These are phyloP conservation scores for Hypoxylon sp. DNA, from an alignment of 2,329 filamentous ascomycete species.

Conservation along the genomic window DNA sequence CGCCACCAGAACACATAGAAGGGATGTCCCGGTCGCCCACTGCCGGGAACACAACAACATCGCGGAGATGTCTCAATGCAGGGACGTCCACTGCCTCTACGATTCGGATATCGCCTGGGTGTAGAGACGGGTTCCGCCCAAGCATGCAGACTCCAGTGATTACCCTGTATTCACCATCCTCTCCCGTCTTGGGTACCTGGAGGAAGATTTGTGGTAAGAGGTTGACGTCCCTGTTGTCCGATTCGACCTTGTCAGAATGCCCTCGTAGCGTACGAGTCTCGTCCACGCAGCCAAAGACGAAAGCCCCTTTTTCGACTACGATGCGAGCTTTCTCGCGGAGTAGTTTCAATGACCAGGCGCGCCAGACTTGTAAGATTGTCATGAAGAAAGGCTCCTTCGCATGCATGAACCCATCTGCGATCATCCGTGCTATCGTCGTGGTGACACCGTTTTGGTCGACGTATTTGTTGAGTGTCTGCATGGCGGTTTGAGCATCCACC, in stretches of 20 bases:
- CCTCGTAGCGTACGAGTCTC: conserved; percentile 84
- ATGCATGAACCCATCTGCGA: conserved; percentile 84
- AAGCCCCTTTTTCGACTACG: conserved; percentile 84
- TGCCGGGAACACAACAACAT: conserved; percentile 90
- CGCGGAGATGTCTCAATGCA: conserved; percentile 80
- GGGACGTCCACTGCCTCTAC: conserved; percentile 85
- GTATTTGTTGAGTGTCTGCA: conserved; percentile 78
- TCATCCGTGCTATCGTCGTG: conserved; percentile 79
- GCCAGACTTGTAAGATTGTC: conserved; percentile 86
- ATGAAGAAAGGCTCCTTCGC: conserved; percentile 83
- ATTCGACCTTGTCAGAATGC: conserved; percentile 68
- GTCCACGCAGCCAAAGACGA: conserved; percentile 89
- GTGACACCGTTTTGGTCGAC: conserved; percentile 90
- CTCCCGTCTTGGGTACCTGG: conserved; percentile 76
- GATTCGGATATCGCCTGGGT: conserved; percentile 91
- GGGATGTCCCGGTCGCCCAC: conserved; percentile 87
- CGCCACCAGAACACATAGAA: conserved; percentile 96
- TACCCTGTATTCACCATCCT: conserved; percentile 70
- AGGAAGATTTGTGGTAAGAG: conserved; percentile 88
- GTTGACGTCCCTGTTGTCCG: conserved; percentile 58
- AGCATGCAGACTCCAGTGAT: conserved; percentile 85
- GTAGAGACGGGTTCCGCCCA: conserved; percentile 92
- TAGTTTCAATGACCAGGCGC: conserved; percentile 88
- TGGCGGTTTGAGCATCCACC: conserved; percentile 73
- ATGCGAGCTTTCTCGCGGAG: conserved; percentile 95